Percentiles rank a stretch among this genome's conserved stretches.
phyloP scores from a whole-genome alignment of 331 rosid genomes.

The Quercus tomentella region DNA sequence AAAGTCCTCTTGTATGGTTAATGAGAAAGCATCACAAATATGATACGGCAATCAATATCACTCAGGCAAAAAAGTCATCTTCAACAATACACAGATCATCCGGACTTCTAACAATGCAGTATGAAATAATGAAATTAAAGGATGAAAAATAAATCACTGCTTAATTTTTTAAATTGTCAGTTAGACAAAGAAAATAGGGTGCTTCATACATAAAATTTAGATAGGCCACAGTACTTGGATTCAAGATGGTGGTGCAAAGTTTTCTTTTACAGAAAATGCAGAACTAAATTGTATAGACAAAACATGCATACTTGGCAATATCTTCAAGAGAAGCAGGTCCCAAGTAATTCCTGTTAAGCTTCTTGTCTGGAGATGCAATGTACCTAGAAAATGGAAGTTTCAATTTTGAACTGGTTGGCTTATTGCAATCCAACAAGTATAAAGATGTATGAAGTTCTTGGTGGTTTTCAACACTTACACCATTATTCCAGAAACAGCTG shows the following conservation, averaged over 20 bases:
- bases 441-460: conserved; percentile 6
- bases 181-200: background rate
- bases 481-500: conserved; percentile 71
- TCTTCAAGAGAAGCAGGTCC: conserved; percentile 83
- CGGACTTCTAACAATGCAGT: background rate
- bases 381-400: conserved; percentile 43
- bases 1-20: background rate
- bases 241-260: background rate
- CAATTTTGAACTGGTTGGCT: conserved; percentile 5
- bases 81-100: background rate
- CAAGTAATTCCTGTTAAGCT: conserved; percentile 61
- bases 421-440: conserved; percentile 12
- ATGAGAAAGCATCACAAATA: background rate
- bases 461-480: conserved; percentile 54
- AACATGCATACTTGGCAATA: conserved; percentile 61
- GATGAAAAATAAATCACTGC: background rate
- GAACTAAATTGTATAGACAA: background rate
- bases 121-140: background rate
- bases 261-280: conserved; percentile 1
- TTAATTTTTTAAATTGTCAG: background rate
- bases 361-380: conserved; percentile 78
- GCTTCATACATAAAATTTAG: background rate
- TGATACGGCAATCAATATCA: background rate
- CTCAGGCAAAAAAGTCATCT: background rate
- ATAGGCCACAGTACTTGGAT: conserved; percentile 3